Evolutionary conservation across 1,139 yeast species (phyloP).

Genomic region (Suhomyces yuchorum): DNA sequence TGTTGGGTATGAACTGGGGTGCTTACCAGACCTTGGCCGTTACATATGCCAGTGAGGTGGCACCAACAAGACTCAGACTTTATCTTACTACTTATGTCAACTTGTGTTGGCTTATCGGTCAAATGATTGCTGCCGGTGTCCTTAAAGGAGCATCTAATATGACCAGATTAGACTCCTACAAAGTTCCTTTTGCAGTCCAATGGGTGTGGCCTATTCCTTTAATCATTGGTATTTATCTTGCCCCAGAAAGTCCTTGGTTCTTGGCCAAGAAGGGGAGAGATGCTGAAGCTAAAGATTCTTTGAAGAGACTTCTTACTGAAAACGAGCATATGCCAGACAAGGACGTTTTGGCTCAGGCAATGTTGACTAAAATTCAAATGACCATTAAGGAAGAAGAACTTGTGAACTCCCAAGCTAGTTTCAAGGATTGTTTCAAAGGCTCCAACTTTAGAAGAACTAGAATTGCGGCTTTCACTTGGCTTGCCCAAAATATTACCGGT

Average conservation of each 20-base stretch:
- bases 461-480: slow-evolving; percentile 49
- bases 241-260: slow-evolving; percentile 51
- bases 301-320: slow-evolving; percentile 37
- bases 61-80: slow-evolving; percentile 50
- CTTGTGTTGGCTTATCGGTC: slow-evolving; percentile 54
- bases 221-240: slow-evolving; percentile 36
- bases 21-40: slow-evolving; percentile 51
- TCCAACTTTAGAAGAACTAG: slow-evolving; percentile 58
- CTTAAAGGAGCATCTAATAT: slow-evolving; percentile 34
- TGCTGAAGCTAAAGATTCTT: slow-evolving; percentile 37
- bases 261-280: slow-evolving; percentile 39
- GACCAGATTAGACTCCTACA: slow-evolving; percentile 35
- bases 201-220: slow-evolving; percentile 65
- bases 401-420: slow-evolving; percentile 29
- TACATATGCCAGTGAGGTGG: slow-evolving; percentile 55
- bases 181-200: slow-evolving; percentile 54
- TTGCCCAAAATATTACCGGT: slow-evolving; percentile 56
- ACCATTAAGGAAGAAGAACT: slow-evolving; percentile 50
- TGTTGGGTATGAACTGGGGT: slow-evolving; percentile 57
- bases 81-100: slow-evolving; percentile 52
- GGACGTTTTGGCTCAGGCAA: slow-evolving; percentile 38
- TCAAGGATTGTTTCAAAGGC: slow-evolving; percentile 54
- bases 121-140: slow-evolving; percentile 50
- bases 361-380: slow-evolving; percentile 44
- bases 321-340: slow-evolving; percentile 38